These are phyloP conservation scores for Aureobasidium sp. DNA, from an alignment of 2,329 filamentous ascomycete species.

Conservation along the genomic window DNA sequence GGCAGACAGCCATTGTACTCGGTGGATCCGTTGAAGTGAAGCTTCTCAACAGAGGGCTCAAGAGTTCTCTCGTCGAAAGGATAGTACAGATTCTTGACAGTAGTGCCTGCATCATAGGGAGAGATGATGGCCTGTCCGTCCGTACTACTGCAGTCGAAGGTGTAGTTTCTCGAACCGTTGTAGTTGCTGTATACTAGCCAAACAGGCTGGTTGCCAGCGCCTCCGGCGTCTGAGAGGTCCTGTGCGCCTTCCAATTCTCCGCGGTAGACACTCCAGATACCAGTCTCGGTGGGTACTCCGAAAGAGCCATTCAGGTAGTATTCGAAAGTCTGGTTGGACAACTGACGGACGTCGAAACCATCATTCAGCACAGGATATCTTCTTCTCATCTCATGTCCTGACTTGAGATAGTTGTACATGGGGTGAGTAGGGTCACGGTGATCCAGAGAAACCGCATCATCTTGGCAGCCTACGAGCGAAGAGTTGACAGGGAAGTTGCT, in stretches of 20 bases:
- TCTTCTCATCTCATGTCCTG: constrained; percentile 52
- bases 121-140: constrained; percentile 44
- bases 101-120: constrained; percentile 46
- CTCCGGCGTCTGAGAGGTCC: constrained; percentile 33
- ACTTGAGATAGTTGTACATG: constrained; percentile 51
- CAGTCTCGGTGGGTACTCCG: constrained; percentile 45
- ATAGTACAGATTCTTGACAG: constrained; percentile 55
- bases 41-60: constrained; percentile 34
- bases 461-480: constrained; percentile 47
- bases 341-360: constrained; percentile 45
- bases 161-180: constrained; percentile 43
- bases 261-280: constrained; percentile 53
- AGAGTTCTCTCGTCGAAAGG: constrained; percentile 50
- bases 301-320: constrained; percentile 45
- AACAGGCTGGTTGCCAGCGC: constrained; percentile 25
- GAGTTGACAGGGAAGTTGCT: constrained; percentile 49
- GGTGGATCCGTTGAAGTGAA: constrained; percentile 40
- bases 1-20: constrained; percentile 48
- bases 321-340: constrained; percentile 49
- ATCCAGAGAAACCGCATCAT: constrained; percentile 49
- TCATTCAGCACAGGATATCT: constrained; percentile 52
- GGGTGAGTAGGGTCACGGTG: constrained; percentile 56
- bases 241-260: constrained; percentile 39
- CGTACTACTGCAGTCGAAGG: constrained; percentile 45
- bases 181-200: constrained; percentile 47